phyloP scores from a whole-genome alignment of 768 basidiomycete genomes.

The Tulasnella calospora region DNA sequence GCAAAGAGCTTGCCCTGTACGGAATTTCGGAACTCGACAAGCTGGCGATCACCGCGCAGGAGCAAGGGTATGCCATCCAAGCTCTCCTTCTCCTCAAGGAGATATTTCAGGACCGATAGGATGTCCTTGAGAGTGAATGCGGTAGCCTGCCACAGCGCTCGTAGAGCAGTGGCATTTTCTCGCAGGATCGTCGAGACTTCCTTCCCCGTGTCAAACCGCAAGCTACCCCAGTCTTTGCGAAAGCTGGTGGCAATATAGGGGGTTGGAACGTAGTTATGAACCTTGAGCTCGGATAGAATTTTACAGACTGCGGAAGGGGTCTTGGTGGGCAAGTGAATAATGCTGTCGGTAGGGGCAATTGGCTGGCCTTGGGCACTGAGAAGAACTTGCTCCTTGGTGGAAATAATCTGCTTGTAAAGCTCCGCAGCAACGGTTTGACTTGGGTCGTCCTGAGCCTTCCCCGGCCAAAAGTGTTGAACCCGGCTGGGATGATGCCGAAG shows the following conservation, averaged over 20 bases:
- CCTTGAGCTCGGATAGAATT: neutral
- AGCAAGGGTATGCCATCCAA: conserved; percentile 5
- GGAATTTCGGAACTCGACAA: neutral
- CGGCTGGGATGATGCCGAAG: neutral
- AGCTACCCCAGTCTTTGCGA: neutral
- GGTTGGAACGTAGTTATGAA: neutral
- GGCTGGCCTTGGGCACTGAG: neutral
- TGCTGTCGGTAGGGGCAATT: neutral
- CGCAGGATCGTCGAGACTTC: neutral
- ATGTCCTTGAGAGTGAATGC: neutral
- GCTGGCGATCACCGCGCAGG: neutral
- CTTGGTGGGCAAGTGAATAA: neutral
- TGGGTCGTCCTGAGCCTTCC: neutral
- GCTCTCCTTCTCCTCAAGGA: neutral
- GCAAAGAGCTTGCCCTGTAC: neutral
- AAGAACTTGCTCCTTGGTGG: neutral
- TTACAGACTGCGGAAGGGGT: neutral
- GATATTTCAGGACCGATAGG: neutral
- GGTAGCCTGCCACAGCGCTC: neutral
- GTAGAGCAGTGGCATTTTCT: neutral
- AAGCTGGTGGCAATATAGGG: neutral
- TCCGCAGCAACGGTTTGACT: neutral
- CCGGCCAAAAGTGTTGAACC: neutral
- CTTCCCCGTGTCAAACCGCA: neutral
- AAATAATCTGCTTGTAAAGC: conserved; percentile 3